Conservation (phyloP, 2,329 filamentous ascomycete species). For the Fusarium mexicanum region DNA sequence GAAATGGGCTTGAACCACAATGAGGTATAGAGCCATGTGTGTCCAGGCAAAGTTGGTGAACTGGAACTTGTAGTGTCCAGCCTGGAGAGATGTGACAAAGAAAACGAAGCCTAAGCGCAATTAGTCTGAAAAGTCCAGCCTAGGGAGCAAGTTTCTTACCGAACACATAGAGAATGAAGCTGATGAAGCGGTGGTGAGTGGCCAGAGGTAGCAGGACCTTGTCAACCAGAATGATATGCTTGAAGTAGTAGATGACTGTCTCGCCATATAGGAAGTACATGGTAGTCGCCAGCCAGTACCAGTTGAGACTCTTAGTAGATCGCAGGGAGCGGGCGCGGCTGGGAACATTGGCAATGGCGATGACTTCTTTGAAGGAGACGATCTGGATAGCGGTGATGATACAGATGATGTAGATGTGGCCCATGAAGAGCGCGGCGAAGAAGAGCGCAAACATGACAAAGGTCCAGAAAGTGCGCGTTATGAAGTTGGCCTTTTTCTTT, state of each 20-base stretch:
- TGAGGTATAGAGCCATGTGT: slow-evolving; percentile 97
- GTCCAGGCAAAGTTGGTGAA: slow-evolving; percentile 99
- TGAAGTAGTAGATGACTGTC: slow-evolving; percentile 99
- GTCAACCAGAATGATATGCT: slow-evolving; percentile 96
- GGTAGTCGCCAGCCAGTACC: slow-evolving; percentile 98
- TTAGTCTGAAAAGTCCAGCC: slow-evolving; percentile 19
- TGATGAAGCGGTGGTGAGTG: slow-evolving; percentile 98
- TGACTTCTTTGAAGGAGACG: slow-evolving; percentile 98
- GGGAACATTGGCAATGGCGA: slow-evolving; percentile 94
- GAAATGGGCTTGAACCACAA: slow-evolving; percentile 97
- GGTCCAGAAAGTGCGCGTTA: slow-evolving; percentile 96
- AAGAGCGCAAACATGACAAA: slow-evolving; percentile 96
- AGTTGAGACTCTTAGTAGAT: slow-evolving; percentile 96
- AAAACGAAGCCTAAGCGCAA: slow-evolving; percentile 84
- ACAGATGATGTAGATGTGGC: slow-evolving; percentile 96
- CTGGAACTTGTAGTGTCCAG: slow-evolving; percentile 97
- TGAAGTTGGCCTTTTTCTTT: slow-evolving; percentile 98
- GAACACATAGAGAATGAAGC: slow-evolving; percentile 97
- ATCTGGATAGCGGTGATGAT: slow-evolving; percentile 95
- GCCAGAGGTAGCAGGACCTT: slow-evolving; percentile 91
- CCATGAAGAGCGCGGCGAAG: slow-evolving; percentile 91
- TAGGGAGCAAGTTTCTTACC: slow-evolving; percentile 63
- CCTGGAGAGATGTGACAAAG: slow-evolving; percentile 94
- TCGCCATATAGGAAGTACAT: slow-evolving; percentile 99
- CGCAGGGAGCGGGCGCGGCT: slow-evolving; percentile 89